Base-by-base conservation (phyloP, 2,329 filamentous ascomycete species). In the Talaromyces verruculosus region DNA sequence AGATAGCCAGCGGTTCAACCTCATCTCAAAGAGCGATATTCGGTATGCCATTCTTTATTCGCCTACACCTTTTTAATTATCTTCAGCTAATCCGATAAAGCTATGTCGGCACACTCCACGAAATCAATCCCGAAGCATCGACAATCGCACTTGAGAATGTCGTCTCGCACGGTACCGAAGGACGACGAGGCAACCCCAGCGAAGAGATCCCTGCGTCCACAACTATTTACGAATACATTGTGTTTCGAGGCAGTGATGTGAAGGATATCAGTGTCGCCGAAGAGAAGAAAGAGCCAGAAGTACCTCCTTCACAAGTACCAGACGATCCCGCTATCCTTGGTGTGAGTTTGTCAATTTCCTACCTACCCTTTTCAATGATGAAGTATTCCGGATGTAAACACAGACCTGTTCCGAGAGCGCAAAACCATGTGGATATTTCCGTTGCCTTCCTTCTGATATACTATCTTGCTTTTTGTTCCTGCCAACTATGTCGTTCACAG, bases 391-490 rank as follows among this genome's bases (percentile, higher is more conserved):
- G 93, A 97, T 97, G 92, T 95, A 92, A 96, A 96, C 76, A 83
- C 82, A 85, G 84, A 87, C 85, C 84, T 87, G 87, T 85, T 88
- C 89, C 90, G 91, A 90, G 90, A 91, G 92, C 92, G 93, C 93
- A 96, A 92, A 84, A 90, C 86, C 86, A 84, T 97, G 93, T 96
- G 89, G 93, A 97, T 82, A 88, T 89, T 91, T 97, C 93, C 93
- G 93, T 97, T 97, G 93, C 93, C 93, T 97, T 97, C 93, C 93
- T 97, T 97, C 93, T 97, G 93, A 97, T 88, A 75, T 39, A 37
- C 22, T 39, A 7, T 5, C 33, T 22, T 15, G n/a, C 28, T n/a
- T 11, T 1, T 22, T 35, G n/a, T 5, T 15, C 5, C 19, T 15
- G 33, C n/a, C 5, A 25, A 25, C 6, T 22, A 10, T 11, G 30